Conservation (phyloP, 352 stramenopile species). For the Globisporangium yorkense region DNA sequence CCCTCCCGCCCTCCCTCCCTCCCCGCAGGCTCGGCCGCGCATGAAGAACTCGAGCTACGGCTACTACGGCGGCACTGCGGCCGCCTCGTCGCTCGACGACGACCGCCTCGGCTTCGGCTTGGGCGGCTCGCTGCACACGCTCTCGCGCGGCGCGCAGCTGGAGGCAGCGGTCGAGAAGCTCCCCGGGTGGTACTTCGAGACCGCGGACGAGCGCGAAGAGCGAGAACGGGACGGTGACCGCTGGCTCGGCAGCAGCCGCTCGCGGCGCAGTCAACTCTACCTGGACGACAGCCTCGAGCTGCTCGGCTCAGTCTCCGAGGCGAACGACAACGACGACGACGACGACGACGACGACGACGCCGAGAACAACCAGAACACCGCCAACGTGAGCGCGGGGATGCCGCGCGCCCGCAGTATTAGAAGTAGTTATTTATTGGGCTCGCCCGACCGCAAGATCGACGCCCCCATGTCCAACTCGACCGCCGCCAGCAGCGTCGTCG, state of each 20-base stretch:
- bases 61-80: slow-evolving; percentile 13
- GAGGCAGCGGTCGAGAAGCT: slow-evolving; percentile 64
- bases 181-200: slow-evolving; percentile 59
- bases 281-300: slow-evolving; percentile 14
- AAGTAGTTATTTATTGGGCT: slow-evolving; percentile 20
- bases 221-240: slow-evolving; percentile 10
- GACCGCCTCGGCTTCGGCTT: neutral
- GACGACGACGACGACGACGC: slow-evolving; percentile 1
- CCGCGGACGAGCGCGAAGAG: slow-evolving; percentile 15
- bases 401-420: slow-evolving; percentile 11
- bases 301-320: slow-evolving; percentile 13
- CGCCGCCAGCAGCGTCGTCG: neutral
- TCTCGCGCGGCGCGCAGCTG: slow-evolving; percentile 56
- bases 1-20: neutral
- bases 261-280: slow-evolving; percentile 11
- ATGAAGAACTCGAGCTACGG: slow-evolving; percentile 18
- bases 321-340: slow-evolving; percentile 1
- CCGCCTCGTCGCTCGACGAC: slow-evolving; percentile 13
- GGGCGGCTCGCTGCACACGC: slow-evolving; percentile 2
- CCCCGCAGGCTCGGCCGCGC: neutral
- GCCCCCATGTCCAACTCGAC: slow-evolving; percentile 6
- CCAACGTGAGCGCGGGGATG: neutral
- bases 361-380: slow-evolving; percentile 8
- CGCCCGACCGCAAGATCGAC: slow-evolving; percentile 1
- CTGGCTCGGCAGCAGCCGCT: slow-evolving; percentile 9